Base-by-base conservation (phyloP, 2,329 filamentous ascomycete species). In the Hypoxylon sp. region DNA sequence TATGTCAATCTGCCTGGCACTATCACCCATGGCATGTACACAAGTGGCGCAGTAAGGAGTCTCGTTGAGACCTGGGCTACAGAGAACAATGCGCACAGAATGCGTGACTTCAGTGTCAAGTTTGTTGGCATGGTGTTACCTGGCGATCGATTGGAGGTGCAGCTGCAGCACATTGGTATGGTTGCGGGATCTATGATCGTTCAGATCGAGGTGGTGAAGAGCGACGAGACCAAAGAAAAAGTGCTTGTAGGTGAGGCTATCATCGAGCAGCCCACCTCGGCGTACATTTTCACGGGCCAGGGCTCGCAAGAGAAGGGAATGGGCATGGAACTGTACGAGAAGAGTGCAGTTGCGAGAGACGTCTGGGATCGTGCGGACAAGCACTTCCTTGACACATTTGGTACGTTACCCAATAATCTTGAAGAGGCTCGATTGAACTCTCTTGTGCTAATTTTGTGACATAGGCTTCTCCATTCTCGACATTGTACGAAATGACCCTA, bases 21-120 rank as follows among this genome's bases (percentile, higher is more conserved):
- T 2, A 78, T 81, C 32, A 77, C 74, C 13, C 79, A 81, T 64
- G 79, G 79, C 56, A 80, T 81, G 78, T 75, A 76, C 54, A 75
- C 71, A 13, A 71, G 69, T 17, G 75, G 76, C 2, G 70, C 70
- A 7, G 72, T 77, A 4, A 72, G 77, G 6, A 62, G 60, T 4
- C 59, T 76, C 0, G 52, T 76, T 1, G 70, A 71, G 46, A 66
- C 56, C 41, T 65, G 64, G 58, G 64, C 62, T 7, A 71, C 69
- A 10, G 56, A 65, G 3, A 67, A 73, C 20, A 65, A 64, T 28
- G 56, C 66, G 20, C 49, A 67, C 26, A 68, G 71, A 2, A 65
- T 74, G 46, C 64, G 70, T 19, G 68, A 68, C 15, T 79, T 70
- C 53, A 62, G 63, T 2, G 72, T 71, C 11, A 69, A 69, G 0